Percentiles rank a stretch among this genome's conserved stretches.
Conservation (phyloP, 2,329 filamentous ascomycete genomes). For the Talaromyces sp. region DNA sequence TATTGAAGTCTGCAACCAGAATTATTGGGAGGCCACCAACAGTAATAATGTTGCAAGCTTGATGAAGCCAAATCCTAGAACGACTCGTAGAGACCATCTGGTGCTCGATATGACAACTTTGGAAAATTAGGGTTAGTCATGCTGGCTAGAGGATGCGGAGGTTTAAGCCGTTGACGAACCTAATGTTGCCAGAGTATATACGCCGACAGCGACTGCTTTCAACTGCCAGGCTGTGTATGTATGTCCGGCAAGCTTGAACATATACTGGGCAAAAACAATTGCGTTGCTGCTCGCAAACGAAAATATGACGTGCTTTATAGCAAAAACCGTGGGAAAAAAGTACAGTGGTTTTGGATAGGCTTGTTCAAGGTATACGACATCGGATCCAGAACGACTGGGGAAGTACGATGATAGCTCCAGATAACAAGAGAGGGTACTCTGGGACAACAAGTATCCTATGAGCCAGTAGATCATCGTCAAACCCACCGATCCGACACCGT, state of each 20-base stretch:
- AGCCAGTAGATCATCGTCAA: constrained; percentile 64
- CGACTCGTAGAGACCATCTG: constrained; percentile 56
- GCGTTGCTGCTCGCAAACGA: constrained; percentile 67
- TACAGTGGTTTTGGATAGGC: constrained; percentile 64
- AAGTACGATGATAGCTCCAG: constrained; percentile 66
- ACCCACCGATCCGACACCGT: constrained; percentile 61
- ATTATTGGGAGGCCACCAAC: constrained; percentile 26
- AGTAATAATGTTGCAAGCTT: constrained; percentile 65
- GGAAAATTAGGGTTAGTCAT: constrained; percentile 14
- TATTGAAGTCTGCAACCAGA: neutral
- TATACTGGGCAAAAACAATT: constrained; percentile 39
- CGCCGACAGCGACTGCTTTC: constrained; percentile 34
- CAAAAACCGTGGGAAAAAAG: constrained; percentile 64
- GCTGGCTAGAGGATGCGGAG: neutral
- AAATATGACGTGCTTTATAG: constrained; percentile 61
- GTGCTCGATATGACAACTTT: constrained; percentile 54
- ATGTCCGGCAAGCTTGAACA: constrained; percentile 28
- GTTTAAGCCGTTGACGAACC: constrained; percentile 50
- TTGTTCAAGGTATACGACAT: constrained; percentile 69
- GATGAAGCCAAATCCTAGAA: constrained; percentile 58
- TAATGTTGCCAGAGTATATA: constrained; percentile 16
- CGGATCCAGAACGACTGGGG: constrained; percentile 63
- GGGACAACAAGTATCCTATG: constrained; percentile 60
- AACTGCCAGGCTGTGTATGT: constrained; percentile 26
- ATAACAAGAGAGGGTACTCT: constrained; percentile 58